Evolutionary conservation across 2,329 filamentous ascomycete genomes (phyloP).

Genomic region (Intubia oerlemansii): DNA sequence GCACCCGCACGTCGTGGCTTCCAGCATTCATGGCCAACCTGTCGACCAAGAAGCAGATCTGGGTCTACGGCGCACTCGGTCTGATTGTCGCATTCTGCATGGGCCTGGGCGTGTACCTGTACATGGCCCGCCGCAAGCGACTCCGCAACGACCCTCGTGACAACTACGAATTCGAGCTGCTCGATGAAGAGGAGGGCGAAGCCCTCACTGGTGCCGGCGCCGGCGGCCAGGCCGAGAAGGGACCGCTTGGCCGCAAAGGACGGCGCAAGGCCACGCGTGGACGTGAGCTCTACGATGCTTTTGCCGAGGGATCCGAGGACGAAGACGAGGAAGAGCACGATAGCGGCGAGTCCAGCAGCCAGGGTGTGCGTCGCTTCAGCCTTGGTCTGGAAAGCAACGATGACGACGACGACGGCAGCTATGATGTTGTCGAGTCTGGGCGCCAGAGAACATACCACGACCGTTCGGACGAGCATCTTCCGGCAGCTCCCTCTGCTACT

Average conservation of each 20-base stretch:
- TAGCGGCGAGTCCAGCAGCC: slow-evolving; percentile 5
- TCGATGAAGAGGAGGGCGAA: slow-evolving; percentile 60
- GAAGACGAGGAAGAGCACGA: slow-evolving; percentile 36
- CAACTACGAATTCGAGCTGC: slow-evolving; percentile 84
- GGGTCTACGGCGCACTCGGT: slow-evolving; percentile 77
- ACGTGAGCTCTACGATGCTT: slow-evolving; percentile 91
- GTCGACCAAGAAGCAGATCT: slow-evolving; percentile 68
- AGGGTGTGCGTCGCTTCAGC: slow-evolving; percentile 2
- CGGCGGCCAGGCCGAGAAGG: slow-evolving; percentile 16
- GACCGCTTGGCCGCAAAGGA: slow-evolving; percentile 13
- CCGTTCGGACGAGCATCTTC: slow-evolving; percentile 8
- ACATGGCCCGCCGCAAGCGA: slow-evolving; percentile 55
- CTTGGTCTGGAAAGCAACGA: slow-evolving; percentile 41
- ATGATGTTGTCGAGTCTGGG: slow-evolving; percentile 14
- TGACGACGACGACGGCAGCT: slow-evolving; percentile 19
- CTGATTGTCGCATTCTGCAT: slow-evolving; percentile 71
- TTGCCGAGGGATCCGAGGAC: slow-evolving; percentile 67
- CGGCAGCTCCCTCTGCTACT: slow-evolving; percentile 4
- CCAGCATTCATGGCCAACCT: slow-evolving; percentile 77
- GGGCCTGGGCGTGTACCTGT: slow-evolving; percentile 64
- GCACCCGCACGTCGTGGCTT: slow-evolving; percentile 41
- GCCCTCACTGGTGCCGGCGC: slow-evolving; percentile 25
- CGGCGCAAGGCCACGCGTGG: slow-evolving; percentile 34
- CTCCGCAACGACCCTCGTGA: slow-evolving; percentile 55
- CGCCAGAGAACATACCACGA: slow-evolving; percentile 10